These are phyloP conservation scores for Salvia hispanica DNA, from an alignment of 257 asterid genomes.

Conservation along the genomic window DNA sequence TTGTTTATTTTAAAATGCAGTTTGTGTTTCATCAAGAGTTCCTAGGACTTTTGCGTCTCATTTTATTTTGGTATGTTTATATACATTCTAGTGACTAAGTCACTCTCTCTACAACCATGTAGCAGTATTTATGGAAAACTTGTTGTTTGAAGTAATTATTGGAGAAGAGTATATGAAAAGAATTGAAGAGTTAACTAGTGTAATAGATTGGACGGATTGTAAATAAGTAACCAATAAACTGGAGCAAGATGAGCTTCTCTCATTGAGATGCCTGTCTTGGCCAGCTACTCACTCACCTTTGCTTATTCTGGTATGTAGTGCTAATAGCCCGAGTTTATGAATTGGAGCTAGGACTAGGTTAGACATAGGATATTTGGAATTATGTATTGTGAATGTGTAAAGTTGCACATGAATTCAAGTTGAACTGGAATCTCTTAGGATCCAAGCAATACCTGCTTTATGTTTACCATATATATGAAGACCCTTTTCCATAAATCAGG, in stretches of 20 bases:
- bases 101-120: neutral
- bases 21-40: neutral
- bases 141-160: neutral
- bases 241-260: neutral
- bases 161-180: neutral
- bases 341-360: constrained; percentile 3
- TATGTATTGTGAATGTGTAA: neutral
- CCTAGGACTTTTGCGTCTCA: neutral
- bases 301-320: neutral
- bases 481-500: neutral
- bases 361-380: neutral
- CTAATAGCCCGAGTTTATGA: neutral
- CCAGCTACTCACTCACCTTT: neutral
- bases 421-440: neutral
- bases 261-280: neutral
- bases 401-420: neutral
- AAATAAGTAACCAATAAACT: neutral
- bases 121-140: neutral
- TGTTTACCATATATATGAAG: neutral
- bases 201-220: neutral
- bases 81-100: neutral
- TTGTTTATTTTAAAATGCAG: neutral
- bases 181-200: neutral
- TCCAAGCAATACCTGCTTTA: too few species aligned
- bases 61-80: neutral